These are phyloP conservation scores for Phycomyces nitens DNA, from an alignment of 192 early-diverging fungal genomes.

Conservation along the genomic window DNA sequence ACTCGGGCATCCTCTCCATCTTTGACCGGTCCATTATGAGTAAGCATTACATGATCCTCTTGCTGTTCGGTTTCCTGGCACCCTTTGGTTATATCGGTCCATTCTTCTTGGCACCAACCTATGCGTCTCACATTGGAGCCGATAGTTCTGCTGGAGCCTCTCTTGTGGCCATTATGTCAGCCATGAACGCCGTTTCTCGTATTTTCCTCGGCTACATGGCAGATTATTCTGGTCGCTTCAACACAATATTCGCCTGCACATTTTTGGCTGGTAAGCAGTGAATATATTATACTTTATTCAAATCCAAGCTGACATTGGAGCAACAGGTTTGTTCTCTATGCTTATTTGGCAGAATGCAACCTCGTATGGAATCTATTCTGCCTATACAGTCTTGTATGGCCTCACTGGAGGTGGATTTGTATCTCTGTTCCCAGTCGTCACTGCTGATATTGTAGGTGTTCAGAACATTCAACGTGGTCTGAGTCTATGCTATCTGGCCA, in stretches of 20 bases:
- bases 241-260: slow-evolving; percentile 43
- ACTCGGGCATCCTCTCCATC: not conserved
- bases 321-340: slow-evolving; percentile 29
- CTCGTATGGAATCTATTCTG: slow-evolving; percentile 25
- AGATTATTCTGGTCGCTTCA: slow-evolving; percentile 48
- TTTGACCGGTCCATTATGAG: slow-evolving; percentile 25
- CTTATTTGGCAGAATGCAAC: slow-evolving; percentile 49
- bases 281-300: no score
- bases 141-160: slow-evolving; percentile 38
- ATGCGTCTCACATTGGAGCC: slow-evolving; percentile 21
- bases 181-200: slow-evolving; percentile 56
- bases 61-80: slow-evolving; percentile 24
- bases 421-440: slow-evolving; percentile 43
- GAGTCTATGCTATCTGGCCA: slow-evolving; percentile 40
- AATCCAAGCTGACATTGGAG: no score
- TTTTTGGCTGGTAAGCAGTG: slow-evolving; percentile 34
- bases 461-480: slow-evolving; percentile 39
- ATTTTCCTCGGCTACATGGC: slow-evolving; percentile 59
- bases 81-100: slow-evolving; percentile 48
- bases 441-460: slow-evolving; percentile 53
- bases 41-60: slow-evolving; percentile 11
- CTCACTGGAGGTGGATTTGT: slow-evolving; percentile 36
- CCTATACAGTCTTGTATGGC: slow-evolving; percentile 31
- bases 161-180: slow-evolving; percentile 65
- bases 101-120: slow-evolving; percentile 42